Evolutionary conservation across 1,284 basidiomycete genomes (phyloP), one percentile per base, ranked within the genome.

Genomic region (Marasmius oreades): DNA sequence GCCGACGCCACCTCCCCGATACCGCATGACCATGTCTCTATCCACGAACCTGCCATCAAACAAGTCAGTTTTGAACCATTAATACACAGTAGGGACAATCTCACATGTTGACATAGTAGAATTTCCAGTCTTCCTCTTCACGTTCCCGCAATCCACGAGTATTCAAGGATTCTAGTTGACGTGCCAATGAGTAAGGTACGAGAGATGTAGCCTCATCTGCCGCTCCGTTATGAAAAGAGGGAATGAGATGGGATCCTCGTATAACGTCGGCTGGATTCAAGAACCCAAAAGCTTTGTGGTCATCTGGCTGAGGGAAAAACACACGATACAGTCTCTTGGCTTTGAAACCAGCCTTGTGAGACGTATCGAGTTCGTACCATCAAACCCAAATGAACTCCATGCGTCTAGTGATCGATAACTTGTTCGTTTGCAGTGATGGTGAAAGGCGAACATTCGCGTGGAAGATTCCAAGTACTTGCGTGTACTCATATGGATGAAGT

Each of bases 201-300:
- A 24, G 20, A 3, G 45, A 12, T 22, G 42, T 23, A 18, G 33
- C 26, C n/a, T 22, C 39, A 24, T 54, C 50, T 12, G 58, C 55
- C 2, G 5, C 24, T 7, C 53, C 56, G 18, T 28, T 34, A 4
- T 5, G 12, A 48, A 65, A 69, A 20, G 57, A 4, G 1, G 64
- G 66, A 5, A 66, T 63, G 22, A 66, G 43, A 46, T 70, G 68
- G 0, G 47, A 57, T 2, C 51, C 69, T 5, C 63, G 63, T 0
- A 72, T 56, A 28, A 73, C 58, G 4, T 63, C 5, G 0, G 50
- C 43, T 0, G 72, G 71, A 55, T 72, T 62, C 0, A 73, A 47
- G 37, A 74, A 74, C 0, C 69, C 64, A 47, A 72, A 73, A 1
- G 67, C 64, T 22, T 51, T 51, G 0, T 50, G 52, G 5, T 67